Evolutionary conservation across 2,329 filamentous ascomycete species (phyloP).

Genomic region (Boeremia exigua): DNA sequence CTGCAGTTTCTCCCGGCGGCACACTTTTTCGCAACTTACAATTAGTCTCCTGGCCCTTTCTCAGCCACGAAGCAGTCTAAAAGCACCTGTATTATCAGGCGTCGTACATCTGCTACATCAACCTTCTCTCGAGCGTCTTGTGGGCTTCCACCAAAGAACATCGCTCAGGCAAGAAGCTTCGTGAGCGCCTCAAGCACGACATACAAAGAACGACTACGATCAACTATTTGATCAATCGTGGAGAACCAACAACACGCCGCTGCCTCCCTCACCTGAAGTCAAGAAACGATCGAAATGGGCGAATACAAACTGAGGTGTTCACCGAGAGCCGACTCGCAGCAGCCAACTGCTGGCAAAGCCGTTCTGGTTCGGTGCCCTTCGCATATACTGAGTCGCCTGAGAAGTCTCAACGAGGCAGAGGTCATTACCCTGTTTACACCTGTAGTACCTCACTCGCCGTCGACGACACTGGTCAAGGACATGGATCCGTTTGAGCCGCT

Average conservation of each 20-base stretch:
- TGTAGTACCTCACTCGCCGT: slow-evolving; percentile 59
- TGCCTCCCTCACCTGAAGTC: too few species aligned
- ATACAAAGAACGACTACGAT: background rate
- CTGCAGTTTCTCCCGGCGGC: slow-evolving; percentile 2
- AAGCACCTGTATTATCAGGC: background rate
- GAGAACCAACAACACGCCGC: background rate
- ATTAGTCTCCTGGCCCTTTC: background rate
- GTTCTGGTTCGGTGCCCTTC: slow-evolving; percentile 36
- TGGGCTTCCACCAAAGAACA: background rate
- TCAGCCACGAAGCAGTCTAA: background rate
- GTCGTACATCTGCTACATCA: background rate
- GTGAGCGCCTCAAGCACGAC: background rate
- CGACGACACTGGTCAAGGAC: slow-evolving; percentile 45
- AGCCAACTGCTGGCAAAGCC: slow-evolving; percentile 21
- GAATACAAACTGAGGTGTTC: background rate
- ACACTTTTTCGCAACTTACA: background rate
- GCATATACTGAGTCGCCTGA: slow-evolving; percentile 33
- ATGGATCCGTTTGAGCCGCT: slow-evolving; percentile 76
- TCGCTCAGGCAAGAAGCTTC: background rate
- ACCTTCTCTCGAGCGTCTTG: background rate
- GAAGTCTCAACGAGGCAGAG: slow-evolving; percentile 46
- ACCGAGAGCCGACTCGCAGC: slow-evolving; percentile 9
- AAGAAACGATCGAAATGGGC: background rate
- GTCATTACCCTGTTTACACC: slow-evolving; percentile 56
- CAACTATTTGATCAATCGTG: background rate